Percentiles rank a stretch among this genome's conserved stretches.
Evolutionary conservation across 2,329 filamentous ascomycete species (phyloP).

Genomic region (Thielaviopsis ethacetica): DNA sequence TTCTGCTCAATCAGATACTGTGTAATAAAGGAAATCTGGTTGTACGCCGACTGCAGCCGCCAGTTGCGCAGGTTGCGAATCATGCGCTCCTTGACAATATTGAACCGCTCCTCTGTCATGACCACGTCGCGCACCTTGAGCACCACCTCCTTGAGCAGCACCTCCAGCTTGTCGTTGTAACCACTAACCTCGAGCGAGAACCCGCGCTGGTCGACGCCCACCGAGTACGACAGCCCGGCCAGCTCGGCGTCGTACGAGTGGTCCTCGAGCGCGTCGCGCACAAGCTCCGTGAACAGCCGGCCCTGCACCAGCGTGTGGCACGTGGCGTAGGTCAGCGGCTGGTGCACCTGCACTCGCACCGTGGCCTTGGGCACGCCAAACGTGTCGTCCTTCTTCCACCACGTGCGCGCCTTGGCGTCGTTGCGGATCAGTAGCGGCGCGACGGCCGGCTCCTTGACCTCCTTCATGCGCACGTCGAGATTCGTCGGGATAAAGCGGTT

Average conservation of each 20-base stretch:
- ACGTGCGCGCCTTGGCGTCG: slow-evolving; percentile 63
- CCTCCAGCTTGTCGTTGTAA: slow-evolving; percentile 91
- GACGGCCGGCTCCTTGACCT: slow-evolving; percentile 57
- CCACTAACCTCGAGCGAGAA: slow-evolving; percentile 67
- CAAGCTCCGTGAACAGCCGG: slow-evolving; percentile 66
- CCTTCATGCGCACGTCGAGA: slow-evolving; percentile 87
- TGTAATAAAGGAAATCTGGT: slow-evolving; percentile 71
- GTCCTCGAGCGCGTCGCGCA: slow-evolving; percentile 76
- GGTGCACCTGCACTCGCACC: slow-evolving; percentile 64
- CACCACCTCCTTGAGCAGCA: slow-evolving; percentile 79
- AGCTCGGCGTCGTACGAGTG: slow-evolving; percentile 95
- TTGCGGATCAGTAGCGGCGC: slow-evolving; percentile 72
- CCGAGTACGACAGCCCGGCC: slow-evolving; percentile 69
- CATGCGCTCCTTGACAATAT: slow-evolving; percentile 77
- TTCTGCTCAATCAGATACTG: slow-evolving; percentile 64
- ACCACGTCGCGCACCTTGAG: slow-evolving; percentile 70
- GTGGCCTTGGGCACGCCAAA: slow-evolving; percentile 98
- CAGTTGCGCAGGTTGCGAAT: slow-evolving; percentile 67
- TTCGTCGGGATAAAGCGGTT: slow-evolving; percentile 94
- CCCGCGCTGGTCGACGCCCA: slow-evolving; percentile 56
- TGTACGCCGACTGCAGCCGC: slow-evolving; percentile 76
- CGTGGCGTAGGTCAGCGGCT: slow-evolving; percentile 61
- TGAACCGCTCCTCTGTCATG: slow-evolving; percentile 73
- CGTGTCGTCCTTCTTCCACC: slow-evolving; percentile 97
- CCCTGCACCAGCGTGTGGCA: slow-evolving; percentile 65